Percentiles rank a stretch among this genome's conserved stretches.
These are phyloP conservation scores for Perilla frutescens DNA, from an alignment of 257 asterid species.

Conservation along the genomic window DNA sequence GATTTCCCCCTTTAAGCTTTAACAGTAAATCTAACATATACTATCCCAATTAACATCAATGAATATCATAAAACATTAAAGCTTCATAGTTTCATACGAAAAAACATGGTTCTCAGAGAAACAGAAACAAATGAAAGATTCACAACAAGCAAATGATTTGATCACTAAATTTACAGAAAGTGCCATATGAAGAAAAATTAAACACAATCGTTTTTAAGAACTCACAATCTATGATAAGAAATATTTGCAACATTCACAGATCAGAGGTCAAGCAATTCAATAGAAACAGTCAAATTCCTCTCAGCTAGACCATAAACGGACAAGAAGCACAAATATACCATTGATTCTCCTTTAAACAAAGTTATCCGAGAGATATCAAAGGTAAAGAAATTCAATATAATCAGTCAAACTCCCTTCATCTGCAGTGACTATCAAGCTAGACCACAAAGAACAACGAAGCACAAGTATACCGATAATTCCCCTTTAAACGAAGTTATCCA, in stretches of 20 bases:
- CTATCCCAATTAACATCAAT: not conserved
- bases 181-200: not conserved
- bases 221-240: conserved; percentile 4
- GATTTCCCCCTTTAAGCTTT: conserved; percentile 5
- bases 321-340: not conserved
- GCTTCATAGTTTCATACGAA: not conserved
- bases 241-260: not conserved
- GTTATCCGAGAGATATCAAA: not conserved
- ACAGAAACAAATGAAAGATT: not conserved
- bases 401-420: not conserved
- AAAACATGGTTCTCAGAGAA: not conserved
- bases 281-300: not conserved
- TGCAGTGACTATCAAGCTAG: not conserved
- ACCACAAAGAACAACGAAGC: not conserved
- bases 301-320: not conserved
- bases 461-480: not conserved
- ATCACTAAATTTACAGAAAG: not conserved
- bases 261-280: conserved; percentile 3
- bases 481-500: not conserved
- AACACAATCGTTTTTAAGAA: conserved; percentile 2
- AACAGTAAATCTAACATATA: not conserved
- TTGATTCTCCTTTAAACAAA: not conserved
- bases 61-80: not conserved
- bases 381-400: not conserved
- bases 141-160: not conserved